A percentile compares a stretch with the other conserved stretches of the same genome.
phyloP scores from a whole-genome alignment of 2,329 filamentous ascomycete genomes.

The Gremmenia infestans region DNA sequence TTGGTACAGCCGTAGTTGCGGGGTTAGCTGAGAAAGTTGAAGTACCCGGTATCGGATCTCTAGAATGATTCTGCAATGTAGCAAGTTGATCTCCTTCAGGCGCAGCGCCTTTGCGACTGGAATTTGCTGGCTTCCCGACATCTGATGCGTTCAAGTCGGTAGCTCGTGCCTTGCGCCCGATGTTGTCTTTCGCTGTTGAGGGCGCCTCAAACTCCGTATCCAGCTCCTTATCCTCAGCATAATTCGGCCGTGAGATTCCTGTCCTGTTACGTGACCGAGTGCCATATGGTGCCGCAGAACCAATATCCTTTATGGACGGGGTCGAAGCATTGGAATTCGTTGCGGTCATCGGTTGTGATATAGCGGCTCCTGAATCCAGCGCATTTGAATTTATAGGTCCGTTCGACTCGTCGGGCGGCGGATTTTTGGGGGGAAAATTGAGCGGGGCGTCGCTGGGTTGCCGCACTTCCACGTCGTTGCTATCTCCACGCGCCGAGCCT shows the following conservation, averaged over 20 bases:
- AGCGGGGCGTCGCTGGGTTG: constrained; percentile 10
- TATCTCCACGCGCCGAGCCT: constrained; percentile 14
- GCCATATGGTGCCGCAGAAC: constrained; percentile 61
- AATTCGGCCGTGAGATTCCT: constrained; percentile 78
- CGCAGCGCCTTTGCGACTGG: constrained; percentile 38
- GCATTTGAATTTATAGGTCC: constrained; percentile 12
- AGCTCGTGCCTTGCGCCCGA: constrained; percentile 51
- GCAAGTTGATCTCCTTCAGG: constrained; percentile 27
- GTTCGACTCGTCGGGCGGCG: constrained; percentile 8
- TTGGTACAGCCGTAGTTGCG: constrained; percentile 27
- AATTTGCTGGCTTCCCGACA: constrained; percentile 9
- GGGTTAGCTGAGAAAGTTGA: constrained; percentile 51
- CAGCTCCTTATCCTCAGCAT: constrained; percentile 88
- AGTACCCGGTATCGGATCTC: constrained; percentile 50
- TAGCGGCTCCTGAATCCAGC: constrained; percentile 18
- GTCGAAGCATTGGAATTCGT: constrained; percentile 43
- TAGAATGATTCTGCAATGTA: constrained; percentile 31
- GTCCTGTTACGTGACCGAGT: constrained; percentile 89
- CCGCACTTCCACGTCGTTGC: constrained; percentile 12
- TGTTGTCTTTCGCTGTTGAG: constrained; percentile 46
- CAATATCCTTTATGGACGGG: constrained; percentile 42
- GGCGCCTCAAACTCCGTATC: constrained; percentile 82
- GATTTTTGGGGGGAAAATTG: constrained; percentile 2
- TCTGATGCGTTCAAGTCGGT: constrained; percentile 21
- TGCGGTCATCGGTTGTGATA: constrained; percentile 44